Conservation (phyloP, 2,329 filamentous ascomycete species). For the Hypoxylon sp. region DNA sequence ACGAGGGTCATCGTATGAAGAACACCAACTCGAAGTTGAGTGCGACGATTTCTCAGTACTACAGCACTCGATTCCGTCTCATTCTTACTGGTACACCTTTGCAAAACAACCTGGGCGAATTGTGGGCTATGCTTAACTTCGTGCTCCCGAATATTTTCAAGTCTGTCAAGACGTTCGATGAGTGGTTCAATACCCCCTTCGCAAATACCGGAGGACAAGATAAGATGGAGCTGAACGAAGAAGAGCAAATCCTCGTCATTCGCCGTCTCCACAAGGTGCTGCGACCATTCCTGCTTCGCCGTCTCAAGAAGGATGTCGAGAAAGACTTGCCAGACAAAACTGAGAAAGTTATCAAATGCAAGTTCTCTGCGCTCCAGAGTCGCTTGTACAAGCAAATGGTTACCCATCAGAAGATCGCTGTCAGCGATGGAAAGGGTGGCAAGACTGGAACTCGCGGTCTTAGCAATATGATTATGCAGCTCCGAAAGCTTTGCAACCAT, state of each 20-base stretch:
- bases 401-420: constrained; percentile 92
- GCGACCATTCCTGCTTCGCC: constrained; percentile 95
- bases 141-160: constrained; percentile 99
- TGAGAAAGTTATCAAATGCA: constrained; percentile 99
- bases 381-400: constrained; percentile 98
- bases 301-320: constrained; percentile 99
- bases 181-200: constrained; percentile 99
- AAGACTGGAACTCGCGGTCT: constrained; percentile 94
- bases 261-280: constrained; percentile 98
- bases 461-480: constrained; percentile 99
- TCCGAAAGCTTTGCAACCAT: constrained; percentile 98
- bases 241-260: constrained; percentile 99
- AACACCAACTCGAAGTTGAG: constrained; percentile 97
- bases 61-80: constrained; percentile 92
- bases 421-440: constrained; percentile 94
- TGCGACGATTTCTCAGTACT: constrained; percentile 94
- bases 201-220: constrained; percentile 98
- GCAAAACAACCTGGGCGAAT: constrained; percentile 95
- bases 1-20: constrained; percentile 99
- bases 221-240: constrained; percentile 99
- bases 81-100: constrained; percentile 98
- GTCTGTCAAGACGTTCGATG: constrained; percentile 97
- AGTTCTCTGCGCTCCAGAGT: constrained; percentile 93
- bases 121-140: constrained; percentile 99
- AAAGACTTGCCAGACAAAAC: constrained; percentile 99